Evolutionary conservation across 2,329 filamentous ascomycete genomes (phyloP).

Genomic region (Aschersonia sp.): DNA sequence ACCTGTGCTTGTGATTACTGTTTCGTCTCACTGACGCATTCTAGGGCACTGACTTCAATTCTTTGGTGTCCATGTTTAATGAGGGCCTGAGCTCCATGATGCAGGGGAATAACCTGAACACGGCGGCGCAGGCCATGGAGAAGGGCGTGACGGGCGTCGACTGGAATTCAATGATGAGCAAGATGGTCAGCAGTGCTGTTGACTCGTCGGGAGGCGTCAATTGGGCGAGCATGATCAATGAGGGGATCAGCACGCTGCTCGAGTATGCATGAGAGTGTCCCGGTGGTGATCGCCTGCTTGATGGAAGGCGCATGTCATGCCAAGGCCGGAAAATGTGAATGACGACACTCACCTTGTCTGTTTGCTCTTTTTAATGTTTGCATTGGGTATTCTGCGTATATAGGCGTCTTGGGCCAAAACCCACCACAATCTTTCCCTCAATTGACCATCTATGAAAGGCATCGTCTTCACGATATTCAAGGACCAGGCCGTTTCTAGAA

Average conservation of each 20-base stretch:
- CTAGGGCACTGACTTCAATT: background rate
- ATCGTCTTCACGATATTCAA: no score
- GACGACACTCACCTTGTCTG: no score
- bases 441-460: no score
- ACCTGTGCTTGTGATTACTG: background rate
- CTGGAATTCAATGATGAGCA: background rate
- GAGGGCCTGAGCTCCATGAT: background rate
- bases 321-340: background rate
- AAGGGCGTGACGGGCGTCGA: background rate
- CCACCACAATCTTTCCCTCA: no score
- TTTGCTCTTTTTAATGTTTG: no score
- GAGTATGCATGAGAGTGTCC: background rate
- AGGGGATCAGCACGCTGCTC: background rate
- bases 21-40: background rate
- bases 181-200: background rate
- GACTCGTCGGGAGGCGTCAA: background rate
- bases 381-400: no score
- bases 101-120: background rate
- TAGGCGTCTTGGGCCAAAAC: no score
- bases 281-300: no score
- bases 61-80: background rate
- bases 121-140: background rate
- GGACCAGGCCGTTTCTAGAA: no score
- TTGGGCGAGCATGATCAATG: background rate
- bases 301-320: background rate